Evolutionary conservation across 2,329 filamentous ascomycete species (phyloP).

Genomic region (Coniochaeta pulveracea): DNA sequence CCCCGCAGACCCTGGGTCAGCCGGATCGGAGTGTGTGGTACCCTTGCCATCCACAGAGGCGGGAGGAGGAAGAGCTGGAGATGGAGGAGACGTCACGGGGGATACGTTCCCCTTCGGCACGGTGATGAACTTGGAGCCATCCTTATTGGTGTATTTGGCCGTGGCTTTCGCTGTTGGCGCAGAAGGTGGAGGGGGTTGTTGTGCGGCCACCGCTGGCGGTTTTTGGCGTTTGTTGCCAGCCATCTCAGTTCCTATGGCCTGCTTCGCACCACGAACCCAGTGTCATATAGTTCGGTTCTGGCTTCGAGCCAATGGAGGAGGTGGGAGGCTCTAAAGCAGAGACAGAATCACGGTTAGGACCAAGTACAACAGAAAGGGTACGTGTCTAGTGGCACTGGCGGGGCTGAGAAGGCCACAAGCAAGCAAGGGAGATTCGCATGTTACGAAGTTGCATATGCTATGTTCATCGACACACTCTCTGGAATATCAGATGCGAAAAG

Average conservation of each 20-base stretch:
- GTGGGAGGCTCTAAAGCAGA: slow-evolving; percentile 7
- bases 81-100: slow-evolving; percentile 37
- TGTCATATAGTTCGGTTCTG: too few species aligned
- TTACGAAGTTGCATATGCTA: too few species aligned
- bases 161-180: slow-evolving; percentile 40
- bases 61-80: slow-evolving; percentile 30
- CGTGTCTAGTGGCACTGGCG: too few species aligned
- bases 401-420: too few species aligned
- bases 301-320: slow-evolving; percentile 5
- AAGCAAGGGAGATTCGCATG: too few species aligned
- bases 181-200: slow-evolving; percentile 25
- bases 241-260: slow-evolving; percentile 13
- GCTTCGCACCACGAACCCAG: too few species aligned
- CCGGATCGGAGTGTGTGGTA: slow-evolving; percentile 4
- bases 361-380: too few species aligned
- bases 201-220: slow-evolving; percentile 14
- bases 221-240: slow-evolving; percentile 21
- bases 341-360: background rate
- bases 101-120: slow-evolving; percentile 43
- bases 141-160: slow-evolving; percentile 55
- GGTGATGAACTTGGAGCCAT: slow-evolving; percentile 59
- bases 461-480: too few species aligned
- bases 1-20: slow-evolving; percentile 4
- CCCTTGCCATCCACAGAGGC: slow-evolving; percentile 15
- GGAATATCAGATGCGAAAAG: too few species aligned